Conservation (phyloP, 495 filamentous ascomycete genomes). For the Tuber umbilicatum region DNA sequence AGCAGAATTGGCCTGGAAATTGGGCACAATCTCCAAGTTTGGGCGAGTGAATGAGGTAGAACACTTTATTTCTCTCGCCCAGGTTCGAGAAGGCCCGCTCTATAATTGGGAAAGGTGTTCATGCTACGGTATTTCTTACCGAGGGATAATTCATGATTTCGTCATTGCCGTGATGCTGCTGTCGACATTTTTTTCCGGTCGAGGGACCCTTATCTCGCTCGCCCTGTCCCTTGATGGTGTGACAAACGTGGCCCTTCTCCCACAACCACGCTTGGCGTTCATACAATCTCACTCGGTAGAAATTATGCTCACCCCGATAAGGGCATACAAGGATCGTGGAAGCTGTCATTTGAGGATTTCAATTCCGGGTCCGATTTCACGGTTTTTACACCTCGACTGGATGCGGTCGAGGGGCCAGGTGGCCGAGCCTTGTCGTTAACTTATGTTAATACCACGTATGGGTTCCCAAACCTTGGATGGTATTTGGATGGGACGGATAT, state of each 20-base stretch:
- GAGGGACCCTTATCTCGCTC: background rate
- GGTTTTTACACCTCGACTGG: too few relatives aligned
- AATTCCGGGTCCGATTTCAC: too few relatives aligned
- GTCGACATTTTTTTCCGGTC: background rate
- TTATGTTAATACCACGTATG: too few relatives aligned
- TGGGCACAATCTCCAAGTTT: too few relatives aligned
- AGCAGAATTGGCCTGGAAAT: too few relatives aligned
- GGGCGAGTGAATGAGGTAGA: background rate
- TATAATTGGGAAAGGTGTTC: background rate
- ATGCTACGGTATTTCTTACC: background rate
- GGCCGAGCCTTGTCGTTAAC: too few relatives aligned
- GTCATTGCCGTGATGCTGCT: background rate
- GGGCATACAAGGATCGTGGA: too few relatives aligned
- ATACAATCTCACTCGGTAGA: background rate
- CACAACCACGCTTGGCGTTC: background rate
- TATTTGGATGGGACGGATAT: too few relatives aligned
- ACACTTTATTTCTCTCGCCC: background rate
- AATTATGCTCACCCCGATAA: too few relatives aligned
- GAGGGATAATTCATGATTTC: background rate
- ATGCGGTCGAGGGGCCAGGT: too few relatives aligned
- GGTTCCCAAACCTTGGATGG: too few relatives aligned
- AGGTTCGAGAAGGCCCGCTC: background rate
- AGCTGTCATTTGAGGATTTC: too few relatives aligned
- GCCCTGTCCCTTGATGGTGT: background rate
- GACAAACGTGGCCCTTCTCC: background rate